Evolutionary conservation across 78 protist genomes (phyloP), one percentile per base, ranked within the genome.

Genomic region (Dictyostelium discoideum): DNA sequence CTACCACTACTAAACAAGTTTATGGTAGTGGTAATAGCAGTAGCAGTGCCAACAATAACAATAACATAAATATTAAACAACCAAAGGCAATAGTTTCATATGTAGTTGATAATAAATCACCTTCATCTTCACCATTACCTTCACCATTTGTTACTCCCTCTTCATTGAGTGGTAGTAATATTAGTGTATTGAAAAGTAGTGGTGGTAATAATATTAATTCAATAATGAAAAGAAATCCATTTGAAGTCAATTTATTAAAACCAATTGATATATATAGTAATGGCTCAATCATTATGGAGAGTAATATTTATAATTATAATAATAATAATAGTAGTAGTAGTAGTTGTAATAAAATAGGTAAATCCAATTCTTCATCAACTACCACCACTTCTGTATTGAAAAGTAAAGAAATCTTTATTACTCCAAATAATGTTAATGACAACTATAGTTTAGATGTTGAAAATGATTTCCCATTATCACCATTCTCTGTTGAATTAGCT

Each of bases 1-100:
- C 6, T 24, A 9, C 6, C 1, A 16, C 6, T 10, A 69, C n/a
- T n/a, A 65, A 65, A 18, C 73, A 65, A n/a, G 2, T 20, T 63
- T 10, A 63, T 63, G 14, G 14, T 63, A 5, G 9, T 63, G 0
- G 10, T n/a, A 20, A 63, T 63, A 5, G 14, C 22, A 5, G 9
- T 63, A 1, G 10, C 16, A 20, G 24, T 11, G 3, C 6, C 37
- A 67, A 24, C 8, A 67, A 65, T 20, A n/a, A 4, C 13, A 63
- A 63, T 22, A 22, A 5, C n/a, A n/a, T n/a, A n/a, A 69, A 69
- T 29, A 26, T 10, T 69, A 69, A 69, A 37, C 40, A 74, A 74
- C 81, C 81, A 74, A 74, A 74, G 7, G 81, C 81, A 5, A 32
- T 74, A 3, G 81, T 74, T 37, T 37, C 81, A 26, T 74, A 74